Conservation (phyloP, 1,284 basidiomycete genomes). For the Acaromyces ingoldii region DNA sequence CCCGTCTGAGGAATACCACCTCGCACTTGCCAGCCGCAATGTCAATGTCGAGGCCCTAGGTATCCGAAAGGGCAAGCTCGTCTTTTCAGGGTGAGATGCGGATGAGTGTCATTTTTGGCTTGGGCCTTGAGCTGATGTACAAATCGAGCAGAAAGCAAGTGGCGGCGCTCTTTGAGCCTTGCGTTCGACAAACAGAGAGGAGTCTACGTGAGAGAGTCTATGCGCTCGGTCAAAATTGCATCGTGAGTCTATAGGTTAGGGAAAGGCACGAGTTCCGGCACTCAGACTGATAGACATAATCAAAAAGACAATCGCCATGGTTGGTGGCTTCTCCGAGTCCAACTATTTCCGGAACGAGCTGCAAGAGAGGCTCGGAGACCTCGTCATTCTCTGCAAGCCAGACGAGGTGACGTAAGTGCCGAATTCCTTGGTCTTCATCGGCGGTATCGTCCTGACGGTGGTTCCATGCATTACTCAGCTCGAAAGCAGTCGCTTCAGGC, state of each 20-base stretch:
- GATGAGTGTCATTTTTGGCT: too few relatives aligned
- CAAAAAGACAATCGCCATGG: conserved; percentile 16
- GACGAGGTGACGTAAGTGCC: too few relatives aligned
- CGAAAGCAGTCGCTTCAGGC: conserved; percentile 12
- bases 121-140: too few relatives aligned
- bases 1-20: conserved; percentile 1
- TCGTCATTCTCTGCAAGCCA: conserved; percentile 13
- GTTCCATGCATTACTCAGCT: too few relatives aligned
- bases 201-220: conserved; percentile 4
- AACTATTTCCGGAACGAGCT: conserved; percentile 14
- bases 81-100: too few relatives aligned
- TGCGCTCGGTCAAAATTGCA: neutral
- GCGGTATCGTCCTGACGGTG: too few relatives aligned
- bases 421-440: too few relatives aligned
- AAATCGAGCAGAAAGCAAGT: conserved; percentile 8
- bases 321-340: conserved; percentile 13
- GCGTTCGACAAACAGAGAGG: conserved; percentile 2
- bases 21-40: conserved; percentile 3
- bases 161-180: conserved; percentile 8
- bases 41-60: conserved; percentile 6
- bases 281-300: too few relatives aligned
- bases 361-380: conserved; percentile 9
- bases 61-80: conserved; percentile 7
- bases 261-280: too few relatives aligned
- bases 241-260: too few relatives aligned